phyloP scores from a whole-genome alignment of 495 filamentous ascomycete genomes.

The Ramalina intermedia region DNA sequence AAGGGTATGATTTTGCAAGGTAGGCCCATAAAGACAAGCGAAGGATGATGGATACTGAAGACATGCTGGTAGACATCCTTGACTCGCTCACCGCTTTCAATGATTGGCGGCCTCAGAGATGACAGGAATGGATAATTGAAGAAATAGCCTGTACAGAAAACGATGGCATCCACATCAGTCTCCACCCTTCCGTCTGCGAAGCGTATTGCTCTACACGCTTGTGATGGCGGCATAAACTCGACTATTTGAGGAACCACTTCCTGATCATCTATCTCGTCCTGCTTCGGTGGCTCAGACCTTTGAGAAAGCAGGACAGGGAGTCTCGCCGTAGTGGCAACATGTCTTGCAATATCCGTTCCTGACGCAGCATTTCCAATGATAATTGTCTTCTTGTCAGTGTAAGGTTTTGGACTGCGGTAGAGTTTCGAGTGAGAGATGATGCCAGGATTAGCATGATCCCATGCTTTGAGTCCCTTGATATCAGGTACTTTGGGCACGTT shows the following conservation, averaged over 20 bases:
- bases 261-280: not conserved
- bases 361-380: conserved; percentile 70
- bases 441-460: conserved; percentile 46
- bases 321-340: conserved; percentile 44
- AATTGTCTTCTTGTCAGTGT: conserved; percentile 49
- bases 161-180: conserved; percentile 44
- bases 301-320: conserved; percentile 40
- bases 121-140: conserved; percentile 58
- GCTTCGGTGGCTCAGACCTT: conserved; percentile 29
- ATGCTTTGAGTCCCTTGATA: conserved; percentile 39
- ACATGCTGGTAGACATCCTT: conserved; percentile 61
- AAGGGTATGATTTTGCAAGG: conserved; percentile 76
- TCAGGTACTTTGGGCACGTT: conserved; percentile 54
- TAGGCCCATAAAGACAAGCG: conserved; percentile 62
- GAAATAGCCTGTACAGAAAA: conserved; percentile 67
- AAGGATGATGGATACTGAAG: conserved; percentile 61
- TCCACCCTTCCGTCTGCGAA: conserved; percentile 42
- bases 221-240: conserved; percentile 34
- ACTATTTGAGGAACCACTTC: conserved; percentile 44
- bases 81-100: conserved; percentile 54
- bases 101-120: conserved; percentile 39
- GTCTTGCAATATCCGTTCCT: conserved; percentile 63
- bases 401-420: conserved; percentile 49
- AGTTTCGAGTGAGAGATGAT: conserved; percentile 68
- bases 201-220: conserved; percentile 31